Base-by-base conservation (phyloP, 148 eudicot genomes). In the Tetragonia tetragonoides region DNA sequence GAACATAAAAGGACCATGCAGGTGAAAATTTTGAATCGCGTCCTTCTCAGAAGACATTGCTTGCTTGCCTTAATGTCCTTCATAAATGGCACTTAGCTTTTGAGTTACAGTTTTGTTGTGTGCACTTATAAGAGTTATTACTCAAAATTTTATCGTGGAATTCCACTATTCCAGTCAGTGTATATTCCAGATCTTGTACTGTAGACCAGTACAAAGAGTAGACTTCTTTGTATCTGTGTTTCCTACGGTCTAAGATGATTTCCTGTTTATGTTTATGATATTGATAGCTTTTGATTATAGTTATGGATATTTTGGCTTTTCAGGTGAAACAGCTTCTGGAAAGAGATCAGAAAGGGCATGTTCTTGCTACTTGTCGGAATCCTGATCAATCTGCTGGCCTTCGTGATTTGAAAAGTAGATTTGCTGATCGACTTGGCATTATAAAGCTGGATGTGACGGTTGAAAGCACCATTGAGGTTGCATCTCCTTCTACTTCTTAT, bases 311-410 rank as follows among this genome's bases (percentile, higher is more conserved):
- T 41, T 68, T 69, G 56, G 56, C 46, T 68, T 69, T 66, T 21
- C 78, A 95, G 99, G 99, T 89, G 41, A 95, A 84, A 75, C 97
- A 95, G 47, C 86, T 95, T 83, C 80, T 95, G 80, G 92, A 89
- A 83, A 88, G 81, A 75, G 89, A 88, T 78, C 84, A 84, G 62
- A 83, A 83, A 66, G 97, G 93, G 53, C 88, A 87, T 44, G 93
- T 95, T 54, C 72, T 95, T 54, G 99, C 97, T 42, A 90, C 99
- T 51, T 95, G 99, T 72, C 96, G 97, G 40, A 86, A 84, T 85
- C 99, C 99, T 73, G 80, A 77, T 44, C 78, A 79, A 40, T 86
- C 99, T 72, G 77, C 86, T 39, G 99, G 90, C 56, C 92, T 95
- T 83, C 78, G 47, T 79, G 91, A 93, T 70, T 75, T 95, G 51